phyloP scores from a whole-genome alignment of 371 early-diverging fungal species.

The Zancudomyces culisetae region DNA sequence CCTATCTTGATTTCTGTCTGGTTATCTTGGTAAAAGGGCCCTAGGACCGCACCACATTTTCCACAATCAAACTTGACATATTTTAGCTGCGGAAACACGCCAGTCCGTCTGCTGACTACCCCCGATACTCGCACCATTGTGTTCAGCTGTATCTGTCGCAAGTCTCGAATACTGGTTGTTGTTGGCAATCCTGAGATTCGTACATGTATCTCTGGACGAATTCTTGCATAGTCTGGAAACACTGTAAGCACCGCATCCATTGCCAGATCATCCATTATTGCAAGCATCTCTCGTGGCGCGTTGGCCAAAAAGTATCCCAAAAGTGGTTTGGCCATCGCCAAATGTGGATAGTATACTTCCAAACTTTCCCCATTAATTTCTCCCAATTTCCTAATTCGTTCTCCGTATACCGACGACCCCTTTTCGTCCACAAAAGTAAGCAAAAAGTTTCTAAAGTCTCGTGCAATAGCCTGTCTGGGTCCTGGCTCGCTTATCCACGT shows the following conservation, averaged over 20 bases:
- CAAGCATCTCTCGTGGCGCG: constrained; percentile 67
- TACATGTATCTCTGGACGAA: constrained; percentile 87
- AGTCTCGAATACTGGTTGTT: constrained; percentile 67
- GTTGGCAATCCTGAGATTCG: constrained; percentile 85
- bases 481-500: constrained; percentile 50
- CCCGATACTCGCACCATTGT: constrained; percentile 86
- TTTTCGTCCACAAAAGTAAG: constrained; percentile 62
- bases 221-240: constrained; percentile 84
- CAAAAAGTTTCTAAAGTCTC: constrained; percentile 76
- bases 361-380: constrained; percentile 75
- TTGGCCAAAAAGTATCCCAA: constrained; percentile 76
- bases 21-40: constrained; percentile 91
- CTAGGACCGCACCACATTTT: constrained; percentile 86
- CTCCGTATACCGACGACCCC: constrained; percentile 82
- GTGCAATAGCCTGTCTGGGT: constrained; percentile 50
- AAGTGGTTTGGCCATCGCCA: constrained; percentile 50
- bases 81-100: constrained; percentile 92
- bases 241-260: constrained; percentile 68
- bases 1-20: constrained; percentile 66
- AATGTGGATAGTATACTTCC: constrained; percentile 70
- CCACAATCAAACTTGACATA: constrained; percentile 94
- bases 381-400: constrained; percentile 73
- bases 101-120: constrained; percentile 89
- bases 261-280: constrained; percentile 86
- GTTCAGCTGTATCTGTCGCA: constrained; percentile 87